phyloP scores from a whole-genome alignment of 2,329 filamentous ascomycete genomes.

The Cordyceps fumosorosea region DNA sequence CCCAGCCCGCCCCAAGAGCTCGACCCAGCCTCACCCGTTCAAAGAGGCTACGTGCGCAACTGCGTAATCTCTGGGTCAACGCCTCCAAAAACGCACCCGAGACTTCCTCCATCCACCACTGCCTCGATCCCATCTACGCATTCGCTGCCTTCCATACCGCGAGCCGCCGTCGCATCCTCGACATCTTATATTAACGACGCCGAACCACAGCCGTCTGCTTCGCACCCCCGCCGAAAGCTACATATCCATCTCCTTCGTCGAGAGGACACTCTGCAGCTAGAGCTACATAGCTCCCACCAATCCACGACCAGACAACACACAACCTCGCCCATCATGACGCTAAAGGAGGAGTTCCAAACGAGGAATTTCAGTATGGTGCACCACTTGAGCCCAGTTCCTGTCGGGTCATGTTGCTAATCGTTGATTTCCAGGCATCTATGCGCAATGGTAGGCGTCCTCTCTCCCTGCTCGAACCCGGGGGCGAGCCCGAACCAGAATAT shows the following conservation, averaged over 20 bases:
- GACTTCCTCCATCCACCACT: conserved; percentile 5
- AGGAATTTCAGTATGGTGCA: conserved; percentile 63
- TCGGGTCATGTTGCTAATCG: conserved; percentile 25
- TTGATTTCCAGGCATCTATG: conserved; percentile 57
- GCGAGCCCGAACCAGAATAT: background rate
- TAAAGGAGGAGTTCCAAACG: conserved; percentile 66
- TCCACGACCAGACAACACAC: conserved; percentile 1
- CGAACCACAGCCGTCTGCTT: background rate
- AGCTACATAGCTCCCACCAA: background rate
- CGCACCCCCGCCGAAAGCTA: background rate
- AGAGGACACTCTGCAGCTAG: conserved; percentile 7
- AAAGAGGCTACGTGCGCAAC: conserved; percentile 14
- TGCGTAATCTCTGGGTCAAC: conserved; percentile 14
- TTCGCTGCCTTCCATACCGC: background rate
- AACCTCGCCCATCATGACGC: conserved; percentile 50
- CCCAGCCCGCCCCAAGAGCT: background rate
- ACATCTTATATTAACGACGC: background rate
- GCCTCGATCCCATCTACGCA: background rate
- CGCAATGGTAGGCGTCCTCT: conserved; percentile 57
- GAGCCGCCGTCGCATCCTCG: background rate
- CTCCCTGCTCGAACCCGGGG: background rate
- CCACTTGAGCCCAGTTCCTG: background rate
- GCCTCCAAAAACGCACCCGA: background rate
- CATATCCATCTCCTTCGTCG: background rate
- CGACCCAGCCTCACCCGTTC: conserved; percentile 9